Conservation (phyloP, 345 rosid genomes). For the Rhodamnia argentea region DNA sequence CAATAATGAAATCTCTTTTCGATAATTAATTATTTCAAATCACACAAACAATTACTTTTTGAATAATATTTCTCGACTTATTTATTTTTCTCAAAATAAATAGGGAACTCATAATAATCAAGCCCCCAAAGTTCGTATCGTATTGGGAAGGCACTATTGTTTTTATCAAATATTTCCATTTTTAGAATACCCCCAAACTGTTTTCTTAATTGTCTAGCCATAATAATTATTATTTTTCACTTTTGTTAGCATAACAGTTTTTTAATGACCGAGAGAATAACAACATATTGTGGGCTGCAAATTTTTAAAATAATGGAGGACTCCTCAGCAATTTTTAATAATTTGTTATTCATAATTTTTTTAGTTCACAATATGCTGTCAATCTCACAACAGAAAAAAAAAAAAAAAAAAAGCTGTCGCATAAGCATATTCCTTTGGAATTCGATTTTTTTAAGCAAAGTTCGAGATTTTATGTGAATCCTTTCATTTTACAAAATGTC, state of each 20-base stretch:
- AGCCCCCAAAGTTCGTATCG: background rate
- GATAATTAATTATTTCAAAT: background rate
- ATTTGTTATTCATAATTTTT: too few relatives aligned
- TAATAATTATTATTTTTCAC: too few relatives aligned
- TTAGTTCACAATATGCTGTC: too few relatives aligned
- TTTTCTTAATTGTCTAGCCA: background rate
- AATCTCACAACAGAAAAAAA: too few relatives aligned
- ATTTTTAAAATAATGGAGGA: too few relatives aligned
- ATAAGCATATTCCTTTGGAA: too few relatives aligned
- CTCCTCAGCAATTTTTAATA: too few relatives aligned
- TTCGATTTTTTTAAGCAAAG: background rate
- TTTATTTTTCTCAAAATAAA: background rate
- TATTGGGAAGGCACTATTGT: background rate
- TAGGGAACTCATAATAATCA: background rate
- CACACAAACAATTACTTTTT: background rate
- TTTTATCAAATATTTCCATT: background rate
- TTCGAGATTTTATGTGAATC: background rate
- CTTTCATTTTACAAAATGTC: background rate
- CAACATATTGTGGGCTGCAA: too few relatives aligned
- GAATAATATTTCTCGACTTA: background rate
- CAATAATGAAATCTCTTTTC: background rate
- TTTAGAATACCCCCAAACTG: background rate
- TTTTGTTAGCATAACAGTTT: too few relatives aligned
- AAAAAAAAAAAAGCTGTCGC: too few relatives aligned
- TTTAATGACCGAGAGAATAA: too few relatives aligned